Base-by-base conservation (phyloP, 306 rosid genomes). In the Morella rubra region DNA sequence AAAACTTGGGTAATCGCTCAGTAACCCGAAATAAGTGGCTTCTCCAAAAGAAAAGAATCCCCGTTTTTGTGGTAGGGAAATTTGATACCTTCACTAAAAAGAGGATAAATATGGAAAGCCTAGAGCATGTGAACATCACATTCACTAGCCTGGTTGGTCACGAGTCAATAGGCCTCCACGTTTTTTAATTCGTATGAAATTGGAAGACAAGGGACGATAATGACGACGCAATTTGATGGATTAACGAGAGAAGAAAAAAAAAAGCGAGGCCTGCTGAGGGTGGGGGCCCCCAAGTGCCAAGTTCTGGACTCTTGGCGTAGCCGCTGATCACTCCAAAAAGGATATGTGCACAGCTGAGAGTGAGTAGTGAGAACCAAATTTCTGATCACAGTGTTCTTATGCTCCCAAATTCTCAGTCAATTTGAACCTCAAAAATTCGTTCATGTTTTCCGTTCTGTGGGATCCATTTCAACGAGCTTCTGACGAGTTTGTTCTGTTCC, bases 401-500 rank as follows among this genome's bases (percentile, higher is more conserved):
- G 41, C 18, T 77, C 27, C 58, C 45, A 52, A 54, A 18, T 46
- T 74, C 61, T 19, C 45, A 15, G 8, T 59, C 49, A 73, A 49
- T 77, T 24, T 73, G 41, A 22, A 54, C 75, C 77, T 69, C 77
- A 47, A 47, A 58, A 46, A 11, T 32, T 1, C 41, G 4, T 16
- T 10, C 56, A 8, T 53, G 20, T 56, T 60, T 62, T 79, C 15
- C 12, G 8, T 37, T 11, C 49, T 44, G 51, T 7, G 76, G 81
- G 84, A 42, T 70, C 77, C 84, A 55, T 9, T 7, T 16, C 75
- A 49, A 58, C 55, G 3, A 52, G 46, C 18, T 1, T 53, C 24
- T 22, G 24, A 13, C 5, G 9, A 54, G 20, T 51, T 55, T 77
- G 27, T 66, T 32, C 44, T 49, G 16, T 45, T 81, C 49, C 66